These are phyloP conservation scores for Penicillium longicatenatum DNA, from an alignment of 495 filamentous ascomycete genomes.

Conservation along the genomic window DNA sequence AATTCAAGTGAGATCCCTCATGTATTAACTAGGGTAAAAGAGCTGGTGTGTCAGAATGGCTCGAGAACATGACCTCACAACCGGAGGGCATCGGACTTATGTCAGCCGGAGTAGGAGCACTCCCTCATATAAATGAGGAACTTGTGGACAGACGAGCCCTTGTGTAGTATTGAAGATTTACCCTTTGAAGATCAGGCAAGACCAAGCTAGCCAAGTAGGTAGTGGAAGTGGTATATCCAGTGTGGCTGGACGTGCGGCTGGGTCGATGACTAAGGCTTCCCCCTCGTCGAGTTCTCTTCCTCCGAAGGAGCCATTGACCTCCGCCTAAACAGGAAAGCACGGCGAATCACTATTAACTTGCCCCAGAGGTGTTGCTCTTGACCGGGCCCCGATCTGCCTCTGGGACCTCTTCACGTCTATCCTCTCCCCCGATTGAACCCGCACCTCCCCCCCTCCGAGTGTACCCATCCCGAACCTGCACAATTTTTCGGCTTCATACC, in stretches of 20 bases:
- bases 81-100: constrained; percentile 10
- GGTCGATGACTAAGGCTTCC: constrained; percentile 28
- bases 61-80: constrained; percentile 1
- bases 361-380: constrained; percentile 26
- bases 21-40: neutral
- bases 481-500: constrained; percentile 25
- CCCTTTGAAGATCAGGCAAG: neutral
- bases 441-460: constrained; percentile 10
- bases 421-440: constrained; percentile 23
- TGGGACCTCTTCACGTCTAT: constrained; percentile 17
- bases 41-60: neutral
- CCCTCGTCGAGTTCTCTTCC: constrained; percentile 41
- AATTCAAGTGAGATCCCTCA: neutral
- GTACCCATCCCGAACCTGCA: constrained; percentile 18
- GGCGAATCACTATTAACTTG: constrained; percentile 8
- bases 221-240: neutral
- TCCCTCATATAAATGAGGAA: neutral
- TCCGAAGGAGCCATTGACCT: constrained; percentile 18
- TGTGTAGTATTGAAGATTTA: neutral
- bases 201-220: no score
- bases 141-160: neutral
- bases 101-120: constrained; percentile 4
- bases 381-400: constrained; percentile 18
- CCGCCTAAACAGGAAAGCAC: constrained; percentile 13
- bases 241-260: constrained; percentile 16